phyloP scores from a whole-genome alignment of 257 asterid species.

The Plantago elongata region DNA sequence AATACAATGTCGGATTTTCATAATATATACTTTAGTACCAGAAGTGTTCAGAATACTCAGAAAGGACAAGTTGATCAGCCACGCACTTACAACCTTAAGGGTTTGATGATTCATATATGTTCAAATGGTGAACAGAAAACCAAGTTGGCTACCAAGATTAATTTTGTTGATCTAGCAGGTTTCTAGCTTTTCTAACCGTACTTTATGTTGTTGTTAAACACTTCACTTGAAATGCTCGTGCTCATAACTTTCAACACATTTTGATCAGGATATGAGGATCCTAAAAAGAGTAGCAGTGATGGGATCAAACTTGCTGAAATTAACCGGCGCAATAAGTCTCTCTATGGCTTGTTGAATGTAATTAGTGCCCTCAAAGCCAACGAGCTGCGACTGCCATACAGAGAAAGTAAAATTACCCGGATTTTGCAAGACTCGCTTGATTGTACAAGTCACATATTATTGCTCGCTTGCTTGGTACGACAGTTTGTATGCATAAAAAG shows the following conservation, averaged over 20 bases:
- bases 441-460: slow-evolving; percentile 49
- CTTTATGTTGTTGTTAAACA: background rate
- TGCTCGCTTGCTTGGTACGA: slow-evolving; percentile 77
- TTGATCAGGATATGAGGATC: slow-evolving; percentile 69
- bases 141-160: slow-evolving; percentile 50
- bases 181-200: background rate
- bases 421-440: slow-evolving; percentile 76
- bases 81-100: slow-evolving; percentile 42
- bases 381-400: slow-evolving; percentile 65
- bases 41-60: slow-evolving; percentile 28
- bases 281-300: slow-evolving; percentile 50
- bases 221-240: background rate
- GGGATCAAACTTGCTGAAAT: slow-evolving; percentile 47
- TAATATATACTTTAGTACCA: slow-evolving; percentile 30
- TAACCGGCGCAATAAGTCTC: slow-evolving; percentile 51
- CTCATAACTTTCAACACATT: background rate
- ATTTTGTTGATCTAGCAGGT: slow-evolving; percentile 94
- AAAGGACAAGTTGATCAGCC: slow-evolving; percentile 35
- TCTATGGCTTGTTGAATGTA: slow-evolving; percentile 61
- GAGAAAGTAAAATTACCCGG: slow-evolving; percentile 79
- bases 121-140: slow-evolving; percentile 31
- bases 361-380: slow-evolving; percentile 54
- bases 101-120: slow-evolving; percentile 53
- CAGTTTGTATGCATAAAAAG: slow-evolving; percentile 9
- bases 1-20: slow-evolving; percentile 46